Conservation (phyloP, 805 yeast species). For the Brettanomyces anomalus region DNA sequence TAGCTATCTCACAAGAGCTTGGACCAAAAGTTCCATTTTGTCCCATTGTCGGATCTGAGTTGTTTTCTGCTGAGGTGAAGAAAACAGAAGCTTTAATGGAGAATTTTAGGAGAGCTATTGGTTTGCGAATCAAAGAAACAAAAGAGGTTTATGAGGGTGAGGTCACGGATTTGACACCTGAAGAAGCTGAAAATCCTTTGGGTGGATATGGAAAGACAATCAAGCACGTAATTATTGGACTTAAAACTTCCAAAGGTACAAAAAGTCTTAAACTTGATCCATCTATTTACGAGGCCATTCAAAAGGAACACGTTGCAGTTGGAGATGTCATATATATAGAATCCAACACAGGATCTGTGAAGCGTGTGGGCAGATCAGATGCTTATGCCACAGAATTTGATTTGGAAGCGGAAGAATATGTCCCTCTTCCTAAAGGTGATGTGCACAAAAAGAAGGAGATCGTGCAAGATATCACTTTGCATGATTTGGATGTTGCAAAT, state of each 20-base stretch:
- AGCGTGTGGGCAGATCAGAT: constrained; percentile 91
- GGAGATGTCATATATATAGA: constrained; percentile 96
- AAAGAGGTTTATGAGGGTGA: constrained; percentile 98
- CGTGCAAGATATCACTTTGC: constrained; percentile 95
- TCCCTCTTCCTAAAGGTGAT: constrained; percentile 98
- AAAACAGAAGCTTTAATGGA: constrained; percentile 96
- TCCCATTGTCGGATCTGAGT: constrained; percentile 89
- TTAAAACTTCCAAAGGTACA: constrained; percentile 95
- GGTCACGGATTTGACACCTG: constrained; percentile 81
- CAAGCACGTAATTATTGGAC: constrained; percentile 85
- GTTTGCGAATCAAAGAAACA: constrained; percentile 91
- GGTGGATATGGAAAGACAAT: constrained; percentile 69
- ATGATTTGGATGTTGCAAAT: constrained; percentile 95
- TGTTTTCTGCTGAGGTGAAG: constrained; percentile 82
- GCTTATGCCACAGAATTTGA: constrained; percentile 96
- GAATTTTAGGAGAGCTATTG: constrained; percentile 93
- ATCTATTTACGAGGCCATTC: constrained; percentile 90
- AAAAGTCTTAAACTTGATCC: constrained; percentile 98
- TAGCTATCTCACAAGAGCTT: constrained; percentile 75
- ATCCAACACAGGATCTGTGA: constrained; percentile 88
- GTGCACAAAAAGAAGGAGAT: constrained; percentile 91
- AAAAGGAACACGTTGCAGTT: constrained; percentile 90
- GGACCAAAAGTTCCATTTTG: constrained; percentile 87
- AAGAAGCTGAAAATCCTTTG: constrained; percentile 88
- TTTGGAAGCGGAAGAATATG: constrained; percentile 96